phyloP scores from a whole-genome alignment of 176 grass and related monocot genomes.

The Cymbopogon citratus region DNA sequence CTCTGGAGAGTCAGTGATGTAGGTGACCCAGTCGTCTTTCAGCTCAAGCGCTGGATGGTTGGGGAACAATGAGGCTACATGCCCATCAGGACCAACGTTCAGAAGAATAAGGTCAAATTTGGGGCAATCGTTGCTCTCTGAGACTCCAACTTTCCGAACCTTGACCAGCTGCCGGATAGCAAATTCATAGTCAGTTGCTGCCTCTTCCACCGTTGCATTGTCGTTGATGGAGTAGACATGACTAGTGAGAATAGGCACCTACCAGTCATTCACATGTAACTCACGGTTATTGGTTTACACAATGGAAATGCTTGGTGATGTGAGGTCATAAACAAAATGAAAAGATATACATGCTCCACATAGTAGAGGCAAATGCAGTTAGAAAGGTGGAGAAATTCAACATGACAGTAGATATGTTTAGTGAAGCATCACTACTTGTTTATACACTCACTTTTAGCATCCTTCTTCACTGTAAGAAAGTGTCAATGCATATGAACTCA shows the following conservation, averaged over 20 bases:
- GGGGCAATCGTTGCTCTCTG: conserved; percentile 66
- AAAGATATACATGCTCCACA: conserved; percentile 4
- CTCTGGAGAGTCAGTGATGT: conserved; percentile 73
- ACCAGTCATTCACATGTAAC: not conserved
- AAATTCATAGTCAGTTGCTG: conserved; percentile 72
- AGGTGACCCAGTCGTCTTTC: conserved; percentile 75
- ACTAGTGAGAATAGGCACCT: conserved; percentile 60
- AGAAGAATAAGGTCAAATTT: conserved; percentile 82
- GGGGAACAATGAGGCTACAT: conserved; percentile 77
- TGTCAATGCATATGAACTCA: not conserved
- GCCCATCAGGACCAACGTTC: conserved; percentile 61
- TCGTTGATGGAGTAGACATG: conserved; percentile 90
- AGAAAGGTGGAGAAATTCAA: no score
- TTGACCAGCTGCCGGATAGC: conserved; percentile 81
- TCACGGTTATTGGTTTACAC: conserved; percentile 4
- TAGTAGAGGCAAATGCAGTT: conserved; percentile 4
- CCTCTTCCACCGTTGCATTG: conserved; percentile 62
- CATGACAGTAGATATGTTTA: not conserved
- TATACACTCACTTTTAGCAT: not conserved
- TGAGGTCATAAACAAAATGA: not conserved
- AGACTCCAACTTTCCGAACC: conserved; percentile 57
- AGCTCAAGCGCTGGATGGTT: conserved; percentile 51
- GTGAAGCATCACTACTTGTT: not conserved
- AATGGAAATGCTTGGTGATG: not conserved
- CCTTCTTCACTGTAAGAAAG: not conserved